Base-by-base conservation (phyloP, 1,139 yeast species). In the Nematodospora anomalae region DNA sequence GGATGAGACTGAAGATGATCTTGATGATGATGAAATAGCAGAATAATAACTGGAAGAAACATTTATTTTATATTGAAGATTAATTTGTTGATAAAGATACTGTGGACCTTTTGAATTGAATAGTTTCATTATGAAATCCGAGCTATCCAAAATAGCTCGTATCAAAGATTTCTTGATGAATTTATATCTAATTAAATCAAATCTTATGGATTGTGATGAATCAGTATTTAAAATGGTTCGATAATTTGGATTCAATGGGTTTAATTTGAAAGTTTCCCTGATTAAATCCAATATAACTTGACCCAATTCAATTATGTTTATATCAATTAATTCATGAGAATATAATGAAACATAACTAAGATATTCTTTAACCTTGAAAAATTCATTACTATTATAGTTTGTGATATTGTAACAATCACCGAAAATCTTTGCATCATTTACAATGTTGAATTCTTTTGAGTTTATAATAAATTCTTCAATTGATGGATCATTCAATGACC, bases 401-500 rank as follows among this genome's bases (percentile, higher is more conserved):
- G n/a, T n/a, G n/a, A n/a, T n/a, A 15, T 27, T 20, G 16, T 44
- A 40, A n/a, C 29, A n/a, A 25, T 20, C 23, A 25, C 26, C 20
- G n/a, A n/a, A n/a, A n/a, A 26, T 13, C 4, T n/a, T 11, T 8
- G 20, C 26, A 7, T 18, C 23, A 16, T 29, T 40, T 11, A 50
- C 33, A 24, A 63, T 52, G 40, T 54, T 55, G 42, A 64, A 63
- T 39, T 70, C 75, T 11, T 53, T 43, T 26, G 64, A 55, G 25
- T 52, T 44, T 9, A 65, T 45, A 31, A 70, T 52, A 45, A 59
- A 80, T 47, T 80, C 83, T 40, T 75, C 79, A 38, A 80, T 63
- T 41, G 71, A 65, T 7, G 84, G 80, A 50, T 77, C 84, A 44
- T 67, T 71, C 38, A 80, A 62, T 26, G 72, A 72, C 87, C 87